These are phyloP conservation scores for Isabelozyma heimii DNA, from an alignment of 805 yeast species.

Conservation along the genomic window DNA sequence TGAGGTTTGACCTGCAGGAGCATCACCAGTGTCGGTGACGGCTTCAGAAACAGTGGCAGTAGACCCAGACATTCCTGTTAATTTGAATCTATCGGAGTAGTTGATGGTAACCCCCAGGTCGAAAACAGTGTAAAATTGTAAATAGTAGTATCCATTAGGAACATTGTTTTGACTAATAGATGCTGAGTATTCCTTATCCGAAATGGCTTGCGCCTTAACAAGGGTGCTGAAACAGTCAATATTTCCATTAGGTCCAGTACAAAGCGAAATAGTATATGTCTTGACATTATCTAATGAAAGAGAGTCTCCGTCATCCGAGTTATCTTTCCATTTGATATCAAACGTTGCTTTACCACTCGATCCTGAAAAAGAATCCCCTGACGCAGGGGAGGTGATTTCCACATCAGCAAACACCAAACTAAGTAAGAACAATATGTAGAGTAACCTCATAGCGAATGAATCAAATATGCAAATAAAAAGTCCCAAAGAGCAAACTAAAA, in stretches of 20 bases:
- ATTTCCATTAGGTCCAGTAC: constrained; percentile 62
- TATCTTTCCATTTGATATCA: constrained; percentile 50
- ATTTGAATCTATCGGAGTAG: constrained; percentile 63
- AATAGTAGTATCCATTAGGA: constrained; percentile 65
- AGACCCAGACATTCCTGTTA: constrained; percentile 73
- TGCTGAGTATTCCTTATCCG: constrained; percentile 36
- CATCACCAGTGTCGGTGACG: constrained; percentile 31
- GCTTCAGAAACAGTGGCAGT: constrained; percentile 43
- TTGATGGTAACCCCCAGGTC: constrained; percentile 45
- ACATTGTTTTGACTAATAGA: constrained; percentile 42
- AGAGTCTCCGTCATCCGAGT: constrained; percentile 45
- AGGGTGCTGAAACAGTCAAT: constrained; percentile 41
- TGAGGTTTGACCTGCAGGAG: constrained; percentile 42
- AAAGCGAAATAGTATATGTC: constrained; percentile 52
- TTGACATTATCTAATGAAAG: constrained; percentile 47
- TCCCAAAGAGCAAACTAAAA: too few species aligned
- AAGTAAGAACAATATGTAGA: background rate
- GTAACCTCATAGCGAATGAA: background rate
- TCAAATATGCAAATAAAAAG: background rate
- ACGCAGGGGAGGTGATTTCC: constrained; percentile 37
- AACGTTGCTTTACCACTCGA: constrained; percentile 32
- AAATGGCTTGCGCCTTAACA: constrained; percentile 14
- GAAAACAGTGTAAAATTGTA: constrained; percentile 62
- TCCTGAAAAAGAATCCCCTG: constrained; percentile 39
- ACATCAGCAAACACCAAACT: constrained; percentile 45